Conservation (phyloP, 2,329 filamentous ascomycete species). For the Dactylellina leptospora region DNA sequence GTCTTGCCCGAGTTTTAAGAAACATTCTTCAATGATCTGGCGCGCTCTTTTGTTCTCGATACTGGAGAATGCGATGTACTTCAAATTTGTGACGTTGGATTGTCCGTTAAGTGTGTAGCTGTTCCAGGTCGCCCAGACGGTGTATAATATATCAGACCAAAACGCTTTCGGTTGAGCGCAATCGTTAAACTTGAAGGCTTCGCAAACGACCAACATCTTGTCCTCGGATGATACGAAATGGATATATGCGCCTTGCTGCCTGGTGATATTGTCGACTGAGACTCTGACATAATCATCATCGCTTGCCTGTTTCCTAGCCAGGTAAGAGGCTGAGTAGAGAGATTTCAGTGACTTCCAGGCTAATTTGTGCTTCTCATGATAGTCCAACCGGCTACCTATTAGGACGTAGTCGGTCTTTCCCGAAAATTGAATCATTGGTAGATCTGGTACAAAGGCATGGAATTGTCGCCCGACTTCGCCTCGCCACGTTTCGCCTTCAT, state of each 20-base stretch:
- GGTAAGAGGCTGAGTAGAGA: background rate
- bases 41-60: constrained; percentile 1
- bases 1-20: background rate
- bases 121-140: background rate
- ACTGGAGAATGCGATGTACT: constrained; percentile 10
- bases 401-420: background rate
- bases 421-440: background rate
- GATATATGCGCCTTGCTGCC: background rate
- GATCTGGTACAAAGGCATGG: background rate
- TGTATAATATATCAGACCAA: constrained; percentile 14
- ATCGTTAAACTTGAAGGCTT: background rate
- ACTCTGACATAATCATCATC: constrained; percentile 2
- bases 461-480: background rate
- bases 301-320: background rate
- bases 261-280: background rate
- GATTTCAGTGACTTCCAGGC: background rate
- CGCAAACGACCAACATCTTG: background rate
- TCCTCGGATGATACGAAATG: background rate
- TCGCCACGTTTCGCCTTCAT: background rate
- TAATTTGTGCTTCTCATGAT: background rate
- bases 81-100: background rate
- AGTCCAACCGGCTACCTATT: background rate
- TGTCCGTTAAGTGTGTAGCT: background rate
- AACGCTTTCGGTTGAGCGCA: background rate
- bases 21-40: constrained; percentile 8